Percentiles rank a stretch among this genome's conserved stretches.
phyloP scores from a whole-genome alignment of 2,329 filamentous ascomycete genomes.

The Hypomyces perniciosus region DNA sequence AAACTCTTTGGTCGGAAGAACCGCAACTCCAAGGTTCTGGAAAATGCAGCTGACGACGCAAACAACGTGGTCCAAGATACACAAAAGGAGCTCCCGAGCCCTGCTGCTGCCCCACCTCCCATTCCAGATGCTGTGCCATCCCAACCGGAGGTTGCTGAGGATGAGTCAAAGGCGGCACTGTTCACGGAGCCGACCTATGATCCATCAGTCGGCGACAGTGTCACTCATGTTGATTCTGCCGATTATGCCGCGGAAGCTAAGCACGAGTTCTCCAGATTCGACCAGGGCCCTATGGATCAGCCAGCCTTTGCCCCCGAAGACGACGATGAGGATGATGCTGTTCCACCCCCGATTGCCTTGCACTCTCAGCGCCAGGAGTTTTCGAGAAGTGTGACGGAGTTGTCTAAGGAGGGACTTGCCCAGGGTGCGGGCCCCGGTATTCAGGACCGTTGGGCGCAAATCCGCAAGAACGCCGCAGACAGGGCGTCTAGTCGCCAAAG shows the following conservation, averaged over 20 bases:
- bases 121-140: neutral
- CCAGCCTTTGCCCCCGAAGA: constrained; percentile 72
- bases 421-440: constrained; percentile 30
- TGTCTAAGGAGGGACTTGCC: constrained; percentile 28
- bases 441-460: constrained; percentile 89
- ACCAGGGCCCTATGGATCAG: constrained; percentile 84
- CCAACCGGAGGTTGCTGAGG: neutral
- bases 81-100: constrained; percentile 17
- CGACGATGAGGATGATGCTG: constrained; percentile 43
- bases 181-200: constrained; percentile 17
- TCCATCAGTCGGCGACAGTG: constrained; percentile 28
- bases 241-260: constrained; percentile 52
- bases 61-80: constrained; percentile 43
- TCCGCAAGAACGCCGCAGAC: constrained; percentile 88
- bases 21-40: constrained; percentile 49
- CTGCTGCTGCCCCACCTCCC: constrained; percentile 16
- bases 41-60: constrained; percentile 46
- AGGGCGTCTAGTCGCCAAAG: constrained; percentile 60
- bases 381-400: constrained; percentile 21
- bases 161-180: neutral
- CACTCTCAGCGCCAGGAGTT: constrained; percentile 10
- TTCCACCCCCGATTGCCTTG: constrained; percentile 47
- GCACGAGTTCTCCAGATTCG: constrained; percentile 62
- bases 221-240: constrained; percentile 54
- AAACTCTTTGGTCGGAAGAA: constrained; percentile 64